Base-by-base conservation (phyloP, 371 early-diverging fungal species). In the Zopfochytrium polystomum region DNA sequence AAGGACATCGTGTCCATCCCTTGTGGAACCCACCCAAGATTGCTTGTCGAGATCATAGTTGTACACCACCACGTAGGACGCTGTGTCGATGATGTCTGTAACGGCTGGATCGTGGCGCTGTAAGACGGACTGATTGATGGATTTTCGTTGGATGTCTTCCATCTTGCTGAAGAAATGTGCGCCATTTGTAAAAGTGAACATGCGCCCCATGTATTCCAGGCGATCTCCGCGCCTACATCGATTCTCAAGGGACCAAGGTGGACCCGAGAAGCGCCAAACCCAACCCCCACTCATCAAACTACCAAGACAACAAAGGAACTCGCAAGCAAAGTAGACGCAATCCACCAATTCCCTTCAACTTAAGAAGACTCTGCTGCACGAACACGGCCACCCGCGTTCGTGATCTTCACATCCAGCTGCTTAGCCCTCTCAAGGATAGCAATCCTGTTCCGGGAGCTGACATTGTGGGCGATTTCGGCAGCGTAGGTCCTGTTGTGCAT, bases 401-500 rank as follows among this genome's bases (percentile, higher is more conserved):
- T 89, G 63, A 99, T 89, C 85, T 92, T 92, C 72, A 99, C 88
- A 80, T 95, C 90, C 59, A 99, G 85, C 83, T 99, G 93, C 70
- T 88, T 86, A 75, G 99, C 99, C 66, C 95, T 89, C 82, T 96
- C 91, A 59, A 99, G 82, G 67, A 99, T 95, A 60, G 83, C 91
- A 63, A 97, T 85, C 72, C 99, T 90, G 85, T 98, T 99, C 84
- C 88, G 90, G 80, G 98, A 90, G 56, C 91, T 90, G 67, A 99
- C 95, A 80, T 89, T 88, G 87, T 94, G 93, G 76, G 95, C 98
- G 65, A 99, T 94, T 85, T 98, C 99, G 72, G 96, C 99, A 66
- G 98, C 95, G 80, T 91, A 99, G 77, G 89, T 86, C 75, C 94
- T 87, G 94, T 99, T 99, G 86, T 96, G 95, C 92, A 97, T 95